phyloP scores from a whole-genome alignment of 2,329 filamentous ascomycete genomes.

The Coniochaeta ligniaria region DNA sequence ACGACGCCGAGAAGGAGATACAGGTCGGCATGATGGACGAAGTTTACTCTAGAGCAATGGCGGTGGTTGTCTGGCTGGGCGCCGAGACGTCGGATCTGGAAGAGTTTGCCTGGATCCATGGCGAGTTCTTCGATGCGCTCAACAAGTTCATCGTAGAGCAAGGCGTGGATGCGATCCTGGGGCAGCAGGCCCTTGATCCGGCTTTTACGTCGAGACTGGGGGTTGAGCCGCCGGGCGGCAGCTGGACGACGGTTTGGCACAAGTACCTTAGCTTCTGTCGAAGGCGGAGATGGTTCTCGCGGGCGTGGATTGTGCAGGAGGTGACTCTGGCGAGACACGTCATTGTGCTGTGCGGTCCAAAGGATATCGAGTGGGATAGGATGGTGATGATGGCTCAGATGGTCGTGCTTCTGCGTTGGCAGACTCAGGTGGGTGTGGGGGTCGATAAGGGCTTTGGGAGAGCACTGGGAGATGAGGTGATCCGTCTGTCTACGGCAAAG shows the following conservation, averaged over 20 bases:
- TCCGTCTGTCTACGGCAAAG: background rate
- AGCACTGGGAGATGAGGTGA: constrained; percentile 1
- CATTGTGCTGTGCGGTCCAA: background rate
- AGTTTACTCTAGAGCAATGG: background rate
- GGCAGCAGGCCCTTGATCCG: background rate
- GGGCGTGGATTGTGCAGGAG: constrained; percentile 3
- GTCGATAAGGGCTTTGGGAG: background rate
- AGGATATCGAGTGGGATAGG: background rate
- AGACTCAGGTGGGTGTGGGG: background rate
- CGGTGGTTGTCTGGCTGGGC: background rate
- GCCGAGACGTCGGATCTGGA: background rate
- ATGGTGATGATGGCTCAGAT: background rate
- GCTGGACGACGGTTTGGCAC: background rate
- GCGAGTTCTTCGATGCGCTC: background rate
- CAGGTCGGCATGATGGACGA: constrained; percentile 3
- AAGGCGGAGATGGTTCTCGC: constrained; percentile 1
- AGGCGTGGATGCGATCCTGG: background rate
- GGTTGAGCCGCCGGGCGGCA: background rate
- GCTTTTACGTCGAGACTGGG: background rate
- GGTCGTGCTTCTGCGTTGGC: background rate
- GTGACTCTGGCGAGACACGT: background rate
- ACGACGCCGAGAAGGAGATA: background rate
- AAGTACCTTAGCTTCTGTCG: constrained; percentile 1
- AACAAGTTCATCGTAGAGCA: background rate
- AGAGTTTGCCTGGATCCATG: background rate